Evolutionary conservation across 2,329 filamentous ascomycete species (phyloP).

Genomic region (Colletotrichum nymphaeae): DNA sequence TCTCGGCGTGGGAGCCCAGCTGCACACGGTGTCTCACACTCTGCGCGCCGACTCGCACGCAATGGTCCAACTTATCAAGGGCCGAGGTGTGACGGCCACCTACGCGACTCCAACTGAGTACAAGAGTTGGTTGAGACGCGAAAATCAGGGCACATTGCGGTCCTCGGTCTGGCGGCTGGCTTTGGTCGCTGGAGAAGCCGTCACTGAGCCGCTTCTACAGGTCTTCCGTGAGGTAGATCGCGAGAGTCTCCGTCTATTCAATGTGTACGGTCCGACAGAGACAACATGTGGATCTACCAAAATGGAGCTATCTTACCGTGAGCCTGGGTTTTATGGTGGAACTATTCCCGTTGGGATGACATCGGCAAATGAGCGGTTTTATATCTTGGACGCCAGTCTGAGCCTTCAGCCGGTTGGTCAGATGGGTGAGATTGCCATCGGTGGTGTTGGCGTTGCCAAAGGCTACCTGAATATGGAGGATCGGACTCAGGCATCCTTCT

Average conservation of each 20-base stretch:
- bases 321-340: conserved; percentile 11
- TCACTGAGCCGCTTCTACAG: conserved; percentile 21
- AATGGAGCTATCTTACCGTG: conserved; percentile 23
- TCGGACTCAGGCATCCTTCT: background rate
- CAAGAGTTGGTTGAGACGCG: background rate
- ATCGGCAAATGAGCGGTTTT: conserved; percentile 48
- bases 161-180: conserved; percentile 35
- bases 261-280: conserved; percentile 48
- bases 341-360: conserved; percentile 33
- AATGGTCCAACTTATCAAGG: background rate
- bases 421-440: conserved; percentile 46
- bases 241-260: conserved; percentile 29
- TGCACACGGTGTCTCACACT: background rate
- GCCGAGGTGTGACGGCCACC: background rate
- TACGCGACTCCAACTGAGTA: background rate
- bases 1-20: background rate
- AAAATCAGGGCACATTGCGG: background rate
- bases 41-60: background rate
- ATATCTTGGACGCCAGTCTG: conserved; percentile 51
- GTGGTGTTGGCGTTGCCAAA: conserved; percentile 43
- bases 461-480: conserved; percentile 47
- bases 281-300: conserved; percentile 35
- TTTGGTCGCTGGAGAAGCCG: conserved; percentile 38
- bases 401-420: conserved; percentile 51
- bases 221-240: conserved; percentile 23